phyloP scores from a whole-genome alignment of 163 green algal genomes.

The Prototheca cutis region DNA sequence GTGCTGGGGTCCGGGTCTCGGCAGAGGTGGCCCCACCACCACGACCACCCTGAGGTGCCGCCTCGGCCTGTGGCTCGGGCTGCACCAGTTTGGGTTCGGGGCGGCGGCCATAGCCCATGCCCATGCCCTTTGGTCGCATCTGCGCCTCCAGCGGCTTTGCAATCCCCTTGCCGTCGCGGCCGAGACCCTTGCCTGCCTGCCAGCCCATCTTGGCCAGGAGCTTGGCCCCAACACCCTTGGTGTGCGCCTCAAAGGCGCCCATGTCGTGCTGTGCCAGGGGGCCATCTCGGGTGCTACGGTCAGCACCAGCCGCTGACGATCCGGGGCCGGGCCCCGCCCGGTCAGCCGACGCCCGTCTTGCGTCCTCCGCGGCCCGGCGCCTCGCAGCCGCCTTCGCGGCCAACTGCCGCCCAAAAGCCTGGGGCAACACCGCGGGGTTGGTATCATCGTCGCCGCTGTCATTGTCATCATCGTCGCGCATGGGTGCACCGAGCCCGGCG shows the following conservation, averaged over 20 bases:
- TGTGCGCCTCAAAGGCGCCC: constrained; percentile 84
- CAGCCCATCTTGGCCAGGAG: constrained; percentile 96
- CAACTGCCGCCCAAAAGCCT: constrained; percentile 54
- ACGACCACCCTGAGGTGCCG: background rate
- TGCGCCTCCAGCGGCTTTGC: constrained; percentile 76
- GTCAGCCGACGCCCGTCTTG: background rate
- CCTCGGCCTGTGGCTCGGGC: background rate
- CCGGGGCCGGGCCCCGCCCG: background rate
- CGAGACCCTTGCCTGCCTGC: constrained; percentile 34
- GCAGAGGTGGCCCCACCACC: too few relatives aligned
- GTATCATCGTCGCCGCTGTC: constrained; percentile 12
- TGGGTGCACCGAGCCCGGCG: too few relatives aligned
- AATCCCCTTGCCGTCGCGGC: constrained; percentile 64
- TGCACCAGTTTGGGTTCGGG: constrained; percentile 30
- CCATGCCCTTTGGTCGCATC: constrained; percentile 83
- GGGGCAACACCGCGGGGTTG: constrained; percentile 51
- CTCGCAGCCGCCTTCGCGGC: background rate
- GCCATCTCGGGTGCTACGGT: too few relatives aligned
- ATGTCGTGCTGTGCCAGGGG: constrained; percentile 27
- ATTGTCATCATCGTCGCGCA: too few relatives aligned
- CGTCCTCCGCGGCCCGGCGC: background rate
- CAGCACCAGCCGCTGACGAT: background rate
- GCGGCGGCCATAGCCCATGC: constrained; percentile 66
- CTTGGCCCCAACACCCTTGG: constrained; percentile 92
- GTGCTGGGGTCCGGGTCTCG: background rate